Base-by-base conservation (phyloP, 129 eudicot genomes). In the Heracleum sosnowskyi region DNA sequence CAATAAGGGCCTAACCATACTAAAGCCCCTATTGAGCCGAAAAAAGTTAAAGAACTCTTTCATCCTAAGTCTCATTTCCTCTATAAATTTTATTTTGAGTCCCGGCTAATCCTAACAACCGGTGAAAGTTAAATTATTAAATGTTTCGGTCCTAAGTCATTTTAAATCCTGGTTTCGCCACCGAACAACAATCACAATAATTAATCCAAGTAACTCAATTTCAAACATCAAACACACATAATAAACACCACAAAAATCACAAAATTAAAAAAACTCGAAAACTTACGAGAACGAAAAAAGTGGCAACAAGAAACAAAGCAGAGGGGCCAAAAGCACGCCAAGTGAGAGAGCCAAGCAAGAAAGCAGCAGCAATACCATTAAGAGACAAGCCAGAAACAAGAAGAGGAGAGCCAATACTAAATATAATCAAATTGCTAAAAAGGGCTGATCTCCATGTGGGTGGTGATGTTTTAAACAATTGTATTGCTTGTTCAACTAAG, bases 271-370 rank as follows among this genome's bases (percentile, higher is more conserved):
- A 33, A 33, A 72, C 13, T 35, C 57, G 17, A n/a, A 18, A 1
- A 82, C 97, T 96, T 80, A 96, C 99, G 78, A 90, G 84, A 62
- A 90, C 80, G 71, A 96, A 96, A 76, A 92, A 96, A 36, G 89
- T 78, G 29, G 97, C 97, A 13, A 96, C 99, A 64, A 96, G 97
- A 83, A 96, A 90, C 78, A 96, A 92, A 68, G 97, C 97, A 34
- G 95, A 83, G 3, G 97, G 84, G 5, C 95, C 91, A 85, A 96
- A 92, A 34, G 95, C 94, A 2, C 97, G 92, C 99, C 99, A 96
- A 33, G 97, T 96, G 26, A 96, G 93, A 29, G 88, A 84, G 7
- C 99, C 97, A 37, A 96, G 93, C 99, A 96, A 85, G 81, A 96
- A 96, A 41, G 99, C 97, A 3, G 99, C 91, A 7, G 63, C 95